These are phyloP conservation scores for Cystobasidium onofrii DNA, from an alignment of 768 basidiomycete genomes.

Conservation along the genomic window DNA sequence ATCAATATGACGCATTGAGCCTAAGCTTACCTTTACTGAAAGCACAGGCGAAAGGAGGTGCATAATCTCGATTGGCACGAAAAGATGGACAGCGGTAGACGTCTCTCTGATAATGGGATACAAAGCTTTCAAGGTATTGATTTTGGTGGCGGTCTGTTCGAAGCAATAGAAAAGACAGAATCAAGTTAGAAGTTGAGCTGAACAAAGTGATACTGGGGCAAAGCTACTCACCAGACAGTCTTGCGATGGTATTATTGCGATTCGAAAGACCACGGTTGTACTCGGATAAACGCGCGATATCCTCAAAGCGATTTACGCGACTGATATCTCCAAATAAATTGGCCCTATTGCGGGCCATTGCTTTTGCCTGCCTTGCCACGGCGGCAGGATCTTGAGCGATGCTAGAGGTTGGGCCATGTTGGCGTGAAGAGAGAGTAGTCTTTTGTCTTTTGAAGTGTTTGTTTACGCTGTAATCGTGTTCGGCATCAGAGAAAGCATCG, in stretches of 20 bases:
- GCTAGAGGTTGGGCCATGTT: not conserved
- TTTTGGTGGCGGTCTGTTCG: not conserved
- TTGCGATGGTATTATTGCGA: not conserved
- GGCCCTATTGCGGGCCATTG: not conserved
- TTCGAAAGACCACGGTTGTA: not conserved
- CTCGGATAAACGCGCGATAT: not conserved
- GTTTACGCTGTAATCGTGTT: not conserved
- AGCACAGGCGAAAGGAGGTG: conserved; percentile 41
- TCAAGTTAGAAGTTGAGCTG: too few relatives aligned
- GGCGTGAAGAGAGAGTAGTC: not conserved
- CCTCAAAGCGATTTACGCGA: not conserved
- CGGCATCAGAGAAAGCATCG: not conserved
- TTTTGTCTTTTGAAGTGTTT: not conserved
- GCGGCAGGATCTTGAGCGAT: not conserved
- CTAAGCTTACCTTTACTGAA: conserved; percentile 38
- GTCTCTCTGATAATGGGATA: conserved; percentile 37
- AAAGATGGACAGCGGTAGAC: conserved; percentile 36
- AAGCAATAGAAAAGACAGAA: not conserved
- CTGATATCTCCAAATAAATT: conserved; percentile 10
- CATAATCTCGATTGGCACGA: conserved; percentile 32
- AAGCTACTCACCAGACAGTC: not conserved
- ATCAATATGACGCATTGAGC: not conserved
- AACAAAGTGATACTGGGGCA: too few relatives aligned
- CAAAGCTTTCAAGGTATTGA: conserved; percentile 24
- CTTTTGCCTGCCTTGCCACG: not conserved